Base-by-base conservation (phyloP, 495 filamentous ascomycete species). In the Usnea hakonensis region DNA sequence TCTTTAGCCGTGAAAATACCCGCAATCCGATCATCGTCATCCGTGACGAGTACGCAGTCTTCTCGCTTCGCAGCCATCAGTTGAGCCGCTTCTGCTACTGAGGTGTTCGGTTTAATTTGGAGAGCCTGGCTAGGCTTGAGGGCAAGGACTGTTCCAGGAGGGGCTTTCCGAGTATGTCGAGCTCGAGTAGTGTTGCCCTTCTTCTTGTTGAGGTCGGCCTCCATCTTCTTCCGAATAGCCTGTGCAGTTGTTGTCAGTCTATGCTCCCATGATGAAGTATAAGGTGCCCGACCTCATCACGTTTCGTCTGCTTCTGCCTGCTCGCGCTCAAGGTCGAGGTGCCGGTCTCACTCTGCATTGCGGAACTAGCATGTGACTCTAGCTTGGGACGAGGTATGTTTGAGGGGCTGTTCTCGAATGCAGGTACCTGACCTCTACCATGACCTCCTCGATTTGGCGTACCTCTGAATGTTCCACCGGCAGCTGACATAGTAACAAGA, bases 1-100 rank as follows among this genome's bases (percentile, higher is more conserved):
- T 99, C 94, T 80, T 99, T 99, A 38, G 94, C 94, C 4, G 94
- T 99, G 74, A 99, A 99, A 68, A 99, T 99, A 75, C 94, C 94
- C 14, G 94, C 87, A 73, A 99, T 97, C 10, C 94, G 82, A 62
- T 99, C 94, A 76, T 99, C 91, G 63, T 97, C 95, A 69, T 97
- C 93, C 30, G 95, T 99, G 41, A 99, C 94, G 58, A 99, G 78
- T n/a, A 99, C 94, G 71, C 94, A 99, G 76, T 99, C 94, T 71
- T 97, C 94, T 61, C 94, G 82, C 81, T 99, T 99, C 35, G 94
- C 94, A 35, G 94, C 94, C 94, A 99, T 99, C 71, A 99, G 79
- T 77, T 99, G 95, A 36, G 94, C 93, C 40, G 94, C 94, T 74
- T 97, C 94, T 50, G 95, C 88, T 61, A 99, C 94, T 56, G 90